A percentile compares a stretch with the other conserved stretches of the same genome.
These are phyloP conservation scores for maize (Zea mays) DNA, from an alignment of 176 grass and related monocot genomes.

Conservation along the genomic window Zm-B73-REFERENCE-NAM-5.0 NC_050104.1:155149501-155150000, in stretches of 20 bases:
- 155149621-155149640: background rate
- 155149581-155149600: background rate
- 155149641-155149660: background rate
- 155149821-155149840: background rate
- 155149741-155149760: background rate
- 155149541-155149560: background rate
- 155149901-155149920: background rate
- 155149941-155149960: background rate
- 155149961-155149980: background rate
- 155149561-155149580: background rate
- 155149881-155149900: background rate
- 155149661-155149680: background rate
- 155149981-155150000: background rate
- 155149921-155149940: background rate
- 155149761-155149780: background rate
- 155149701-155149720: background rate
- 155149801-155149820: background rate
- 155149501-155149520: conserved; percentile 9
- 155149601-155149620: background rate
- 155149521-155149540: background rate
- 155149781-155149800: background rate
- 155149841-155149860: background rate
- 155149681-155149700: background rate
- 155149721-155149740: background rate
- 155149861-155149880: background rate